A percentile compares a stretch with the other conserved stretches of the same genome.
phyloP scores from a whole-genome alignment of 2,329 filamentous ascomycete species.

The Pseudogymnoascus sp. region DNA sequence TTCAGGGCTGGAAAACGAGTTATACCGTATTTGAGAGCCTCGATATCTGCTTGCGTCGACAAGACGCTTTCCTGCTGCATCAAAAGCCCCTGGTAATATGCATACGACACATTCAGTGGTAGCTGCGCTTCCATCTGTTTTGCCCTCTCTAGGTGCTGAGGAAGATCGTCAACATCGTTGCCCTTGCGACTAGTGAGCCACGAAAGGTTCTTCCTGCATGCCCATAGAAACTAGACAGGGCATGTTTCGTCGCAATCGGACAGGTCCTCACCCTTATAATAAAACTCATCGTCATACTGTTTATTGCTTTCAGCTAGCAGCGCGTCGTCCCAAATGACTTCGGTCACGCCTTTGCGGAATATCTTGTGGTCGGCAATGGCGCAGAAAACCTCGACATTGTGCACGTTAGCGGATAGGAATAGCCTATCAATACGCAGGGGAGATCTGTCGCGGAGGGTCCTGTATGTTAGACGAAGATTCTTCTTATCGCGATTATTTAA shows the following conservation, averaged over 20 bases:
- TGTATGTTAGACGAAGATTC: constrained; percentile 23
- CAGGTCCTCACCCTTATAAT: neutral
- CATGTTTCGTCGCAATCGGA: neutral
- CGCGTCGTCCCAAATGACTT: constrained; percentile 36
- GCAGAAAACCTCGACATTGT: constrained; percentile 32
- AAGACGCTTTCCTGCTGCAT: constrained; percentile 29
- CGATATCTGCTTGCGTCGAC: constrained; percentile 23
- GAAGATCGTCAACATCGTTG: neutral
- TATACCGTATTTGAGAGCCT: constrained; percentile 31
- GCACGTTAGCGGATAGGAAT: constrained; percentile 35
- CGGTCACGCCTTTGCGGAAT: constrained; percentile 28
- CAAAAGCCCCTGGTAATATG: constrained; percentile 30
- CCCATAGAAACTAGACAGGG: neutral
- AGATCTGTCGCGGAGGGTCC: constrained; percentile 13
- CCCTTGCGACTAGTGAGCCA: neutral
- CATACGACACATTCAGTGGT: constrained; percentile 24
- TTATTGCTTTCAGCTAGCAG: neutral
- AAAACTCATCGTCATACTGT: neutral
- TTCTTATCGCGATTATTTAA: constrained; percentile 26
- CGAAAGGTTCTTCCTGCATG: neutral
- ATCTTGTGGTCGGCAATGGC: constrained; percentile 32
- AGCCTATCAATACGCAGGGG: constrained; percentile 30
- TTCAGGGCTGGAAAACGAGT: constrained; percentile 31
- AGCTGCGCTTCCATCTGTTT: neutral
- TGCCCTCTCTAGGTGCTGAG: neutral